Evolutionary conservation across 2,329 filamentous ascomycete genomes (phyloP), one percentile per base, ranked within the genome.

Genomic region (Sarocladiaceae sp.): DNA sequence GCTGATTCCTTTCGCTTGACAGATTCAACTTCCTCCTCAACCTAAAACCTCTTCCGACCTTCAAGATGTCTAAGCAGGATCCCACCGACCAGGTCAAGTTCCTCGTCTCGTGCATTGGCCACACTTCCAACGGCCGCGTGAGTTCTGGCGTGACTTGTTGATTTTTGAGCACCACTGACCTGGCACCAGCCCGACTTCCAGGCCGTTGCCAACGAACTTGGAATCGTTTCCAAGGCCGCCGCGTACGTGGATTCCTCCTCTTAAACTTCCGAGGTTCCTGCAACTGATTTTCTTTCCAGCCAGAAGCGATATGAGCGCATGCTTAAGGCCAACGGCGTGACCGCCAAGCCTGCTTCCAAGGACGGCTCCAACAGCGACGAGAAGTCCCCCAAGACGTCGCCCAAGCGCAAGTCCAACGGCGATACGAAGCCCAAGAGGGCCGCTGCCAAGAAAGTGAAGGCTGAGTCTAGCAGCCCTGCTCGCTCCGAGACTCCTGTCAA

Each of bases 251-350:
- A 33, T 17, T 10, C 3, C n/a, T 12, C 22, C 4, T 22, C n/a
- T n/a, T n/a, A 10, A 28, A 22, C 11, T 18, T 28, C 28, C n/a
- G n/a, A 20, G 26, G 11, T 20, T 17, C 28, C 4, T 22, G n/a
- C 28, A 31, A 18, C 26, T 47, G 18, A 33, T 17, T 13, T 5
- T 23, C 17, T 20, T 49, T 53, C 55, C 60, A 88, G 85, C 1
- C 79, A 83, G 56, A 88, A 88, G 67, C 73, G 84, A 58, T 88
- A 85, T 60, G 82, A 86, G 65, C 79, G 84, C 28, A 75, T 88
- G 62, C 72, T 86, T 68, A 84, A 84, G 63, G 68, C 76, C 8
- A 72, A 84, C 57, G 75, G 73, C 23, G 78, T 84, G 47, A 58
- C 25, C 13, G 29, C 28, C 46, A 59, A 59, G 36, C 57, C 57